Evolutionary conservation across 495 filamentous ascomycete genomes (phyloP).

Genomic region (Xylaria telfairii): DNA sequence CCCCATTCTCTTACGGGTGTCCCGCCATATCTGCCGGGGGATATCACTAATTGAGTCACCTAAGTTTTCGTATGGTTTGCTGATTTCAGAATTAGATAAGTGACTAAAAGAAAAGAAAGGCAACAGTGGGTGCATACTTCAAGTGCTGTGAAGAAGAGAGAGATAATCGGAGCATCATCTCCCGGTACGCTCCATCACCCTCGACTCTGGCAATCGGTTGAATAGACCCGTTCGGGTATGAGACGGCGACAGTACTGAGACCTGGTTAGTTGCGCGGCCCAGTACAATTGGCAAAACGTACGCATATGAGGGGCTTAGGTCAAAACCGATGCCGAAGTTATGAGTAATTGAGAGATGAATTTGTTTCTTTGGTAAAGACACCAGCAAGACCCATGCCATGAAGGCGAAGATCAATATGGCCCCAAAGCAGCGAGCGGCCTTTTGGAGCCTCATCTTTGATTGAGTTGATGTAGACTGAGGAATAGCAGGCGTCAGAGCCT

Average conservation of each 20-base stretch:
- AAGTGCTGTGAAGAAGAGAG: conserved; percentile 18
- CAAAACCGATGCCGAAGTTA: conserved; percentile 26
- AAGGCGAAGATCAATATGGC: neutral
- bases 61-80: neutral
- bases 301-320: conserved; percentile 28
- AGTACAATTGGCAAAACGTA: conserved; percentile 3
- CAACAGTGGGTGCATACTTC: conserved; percentile 4
- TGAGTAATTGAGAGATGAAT: conserved; percentile 22
- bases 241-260: conserved; percentile 21
- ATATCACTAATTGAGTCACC: neutral
- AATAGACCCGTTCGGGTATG: conserved; percentile 20
- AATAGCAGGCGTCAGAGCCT: neutral
- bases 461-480: neutral
- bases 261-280: neutral
- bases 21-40: conserved; percentile 4
- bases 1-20: conserved; percentile 19
- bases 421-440: neutral
- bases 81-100: conserved; percentile 4
- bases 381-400: neutral
- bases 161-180: conserved; percentile 27
- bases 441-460: neutral
- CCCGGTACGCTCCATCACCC: conserved; percentile 16
- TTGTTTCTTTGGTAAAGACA: neutral
- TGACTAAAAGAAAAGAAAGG: neutral
- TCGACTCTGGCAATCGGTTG: conserved; percentile 21